Base-by-base conservation (phyloP, 2,329 filamentous ascomycete genomes). In the Metarhizium brunneum region DNA sequence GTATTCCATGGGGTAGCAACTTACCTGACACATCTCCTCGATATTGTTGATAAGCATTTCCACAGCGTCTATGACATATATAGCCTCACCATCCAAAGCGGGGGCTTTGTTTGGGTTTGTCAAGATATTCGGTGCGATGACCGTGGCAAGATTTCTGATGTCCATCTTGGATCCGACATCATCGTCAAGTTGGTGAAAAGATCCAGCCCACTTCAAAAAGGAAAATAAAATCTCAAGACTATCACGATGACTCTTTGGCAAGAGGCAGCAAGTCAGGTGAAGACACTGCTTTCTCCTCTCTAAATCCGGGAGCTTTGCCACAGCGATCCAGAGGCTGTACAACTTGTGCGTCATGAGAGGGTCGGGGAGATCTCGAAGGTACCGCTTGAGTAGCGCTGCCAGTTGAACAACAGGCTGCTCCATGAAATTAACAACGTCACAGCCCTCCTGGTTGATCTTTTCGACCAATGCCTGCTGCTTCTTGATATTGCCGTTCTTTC, bases 141-240 rank as follows among this genome's bases (percentile, higher is more conserved):
- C 94, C 3, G 95, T 97, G 3, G 94, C 90, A 60, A 99, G 81
- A 66, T 99, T 99, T 75, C 95, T 91, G 54, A 95, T 88, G 69
- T 99, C 94, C 94, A 99, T 99, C 78, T 97, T 96, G 63, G 92
- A 96, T 30, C 94, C 94, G 25, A 88, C 88, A 68, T 99, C 94
- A 66, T 99, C 94, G 64, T 99, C 94, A 14, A 99, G 86, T 66
- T 96, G 92, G 59, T 95, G 92, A 76, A 99, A 99, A 2, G 92
- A 96, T 4, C 92, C 91, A 5, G 92, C 90, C 92, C 94, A 99
- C 66, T 96, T 96, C 50, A 99, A 79, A 78, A 99, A 99, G 52
- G 86, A 88, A 73, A 96, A 97, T 2, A 99, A 73, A 47, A 99
- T 91, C 72, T 99, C 94, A 71, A 99, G 85, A 18, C 88, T 92